phyloP scores from a whole-genome alignment of 208 protist species.

The Acanthamoeba lenticulata region DNA sequence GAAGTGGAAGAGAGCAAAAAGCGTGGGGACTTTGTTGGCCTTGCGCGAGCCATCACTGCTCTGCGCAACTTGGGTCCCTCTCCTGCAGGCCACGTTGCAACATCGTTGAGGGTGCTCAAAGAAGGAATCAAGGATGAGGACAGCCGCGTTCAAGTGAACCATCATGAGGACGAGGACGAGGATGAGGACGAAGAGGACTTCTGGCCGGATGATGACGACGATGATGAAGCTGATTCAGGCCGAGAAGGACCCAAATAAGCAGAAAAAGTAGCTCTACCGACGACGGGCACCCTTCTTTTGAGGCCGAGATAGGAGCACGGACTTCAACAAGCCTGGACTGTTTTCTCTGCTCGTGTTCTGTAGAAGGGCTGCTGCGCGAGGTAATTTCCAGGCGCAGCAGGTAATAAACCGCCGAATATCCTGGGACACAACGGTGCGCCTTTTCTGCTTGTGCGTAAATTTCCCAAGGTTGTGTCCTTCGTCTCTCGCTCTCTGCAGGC shows the following conservation, averaged over 20 bases:
- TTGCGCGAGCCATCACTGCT: not conserved
- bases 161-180: not conserved
- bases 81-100: not conserved
- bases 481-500: not conserved
- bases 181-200: not conserved
- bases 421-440: not conserved
- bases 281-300: no score
- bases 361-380: no score
- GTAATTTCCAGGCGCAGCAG: no score
- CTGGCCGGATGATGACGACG: not conserved
- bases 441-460: not conserved
- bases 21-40: not conserved
- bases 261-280: no score
- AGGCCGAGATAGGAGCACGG: no score
- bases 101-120: not conserved
- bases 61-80: not conserved
- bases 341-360: no score
- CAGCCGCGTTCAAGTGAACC: not conserved
- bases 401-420: not conserved
- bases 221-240: not conserved
- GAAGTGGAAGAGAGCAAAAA: not conserved
- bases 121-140: not conserved
- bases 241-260: no score
- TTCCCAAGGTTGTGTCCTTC: not conserved
- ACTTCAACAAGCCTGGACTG: no score